Percentiles rank a stretch among this genome's conserved stretches.
phyloP scores from a whole-genome alignment of 768 basidiomycete genomes.

The Rossbeevera mucosa region DNA sequence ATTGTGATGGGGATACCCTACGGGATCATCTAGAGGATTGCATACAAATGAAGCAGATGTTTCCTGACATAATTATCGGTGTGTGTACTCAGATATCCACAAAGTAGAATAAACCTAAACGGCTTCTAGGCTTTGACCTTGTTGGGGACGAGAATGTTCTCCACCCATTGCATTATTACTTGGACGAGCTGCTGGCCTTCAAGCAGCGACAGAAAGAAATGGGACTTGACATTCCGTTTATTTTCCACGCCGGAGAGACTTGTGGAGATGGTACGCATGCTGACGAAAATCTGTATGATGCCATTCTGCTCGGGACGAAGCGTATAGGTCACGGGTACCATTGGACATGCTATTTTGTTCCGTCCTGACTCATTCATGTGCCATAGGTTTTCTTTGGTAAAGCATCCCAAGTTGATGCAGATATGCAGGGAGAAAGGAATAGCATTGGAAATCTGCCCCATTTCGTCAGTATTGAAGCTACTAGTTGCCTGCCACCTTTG shows the following conservation, averaged over 20 bases:
- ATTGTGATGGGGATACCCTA: conserved; percentile 51
- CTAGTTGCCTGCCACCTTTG: neutral
- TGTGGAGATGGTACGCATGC: conserved; percentile 68
- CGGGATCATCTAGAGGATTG: conserved; percentile 72
- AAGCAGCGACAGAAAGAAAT: conserved; percentile 50
- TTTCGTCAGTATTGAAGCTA: conserved; percentile 52
- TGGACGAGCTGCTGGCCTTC: conserved; percentile 58
- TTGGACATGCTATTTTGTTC: neutral
- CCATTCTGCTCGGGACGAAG: conserved; percentile 71
- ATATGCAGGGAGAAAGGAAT: conserved; percentile 61
- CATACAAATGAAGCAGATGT: conserved; percentile 65
- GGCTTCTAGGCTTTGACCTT: conserved; percentile 62
- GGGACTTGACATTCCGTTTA: conserved; percentile 60
- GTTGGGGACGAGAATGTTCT: conserved; percentile 69
- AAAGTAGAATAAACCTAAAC: neutral
- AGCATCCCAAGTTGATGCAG: conserved; percentile 69
- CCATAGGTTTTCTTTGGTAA: conserved; percentile 64
- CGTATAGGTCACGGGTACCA: conserved; percentile 76
- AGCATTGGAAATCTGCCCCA: conserved; percentile 72
- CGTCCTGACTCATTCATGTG: neutral
- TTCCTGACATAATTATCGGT: conserved; percentile 71
- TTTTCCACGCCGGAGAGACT: conserved; percentile 80
- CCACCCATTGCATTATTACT: conserved; percentile 58
- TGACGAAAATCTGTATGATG: conserved; percentile 74
- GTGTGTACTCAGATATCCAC: conserved; percentile 3